Conservation (phyloP, 257 asterid species). For the Cruciata laevipes region DNA sequence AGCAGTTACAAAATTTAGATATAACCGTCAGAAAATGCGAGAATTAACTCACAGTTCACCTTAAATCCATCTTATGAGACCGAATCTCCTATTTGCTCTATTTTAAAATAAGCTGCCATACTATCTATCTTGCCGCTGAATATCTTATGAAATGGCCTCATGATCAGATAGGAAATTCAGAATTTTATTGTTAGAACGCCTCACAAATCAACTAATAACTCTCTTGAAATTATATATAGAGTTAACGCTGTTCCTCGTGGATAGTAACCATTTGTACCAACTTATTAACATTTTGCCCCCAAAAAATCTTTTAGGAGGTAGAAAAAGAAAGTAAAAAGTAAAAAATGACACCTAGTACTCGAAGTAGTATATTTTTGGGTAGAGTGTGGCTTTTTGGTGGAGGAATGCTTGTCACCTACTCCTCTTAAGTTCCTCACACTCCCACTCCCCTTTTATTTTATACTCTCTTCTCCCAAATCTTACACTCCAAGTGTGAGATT, state of each 20-base stretch:
- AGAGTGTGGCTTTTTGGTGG: conserved; percentile 31
- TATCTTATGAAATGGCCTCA: no score
- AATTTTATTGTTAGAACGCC: no score
- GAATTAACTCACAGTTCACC: background rate
- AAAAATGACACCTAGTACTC: background rate
- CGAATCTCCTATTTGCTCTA: background rate
- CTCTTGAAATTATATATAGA: no score
- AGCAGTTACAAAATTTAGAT: background rate
- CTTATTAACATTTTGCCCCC: background rate
- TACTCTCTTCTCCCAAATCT: conserved; percentile 18
- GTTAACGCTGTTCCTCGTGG: background rate
- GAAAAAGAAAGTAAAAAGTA: background rate
- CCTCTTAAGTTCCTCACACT: conserved; percentile 31
- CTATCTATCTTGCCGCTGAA: no score
- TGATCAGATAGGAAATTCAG: no score
- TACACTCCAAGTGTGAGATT: conserved; percentile 2
- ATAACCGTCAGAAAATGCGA: background rate
- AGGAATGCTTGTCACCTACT: conserved; percentile 58
- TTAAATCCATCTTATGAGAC: no score
- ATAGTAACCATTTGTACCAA: background rate
- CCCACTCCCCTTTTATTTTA: conserved; percentile 7
- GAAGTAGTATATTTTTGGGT: conserved; percentile 13
- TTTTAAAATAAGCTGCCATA: no score
- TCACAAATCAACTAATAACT: no score
- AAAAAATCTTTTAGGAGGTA: background rate